Evolutionary conservation across 2,329 filamentous ascomycete genomes (phyloP).

Genomic region (Colletotrichum liaoningense): DNA sequence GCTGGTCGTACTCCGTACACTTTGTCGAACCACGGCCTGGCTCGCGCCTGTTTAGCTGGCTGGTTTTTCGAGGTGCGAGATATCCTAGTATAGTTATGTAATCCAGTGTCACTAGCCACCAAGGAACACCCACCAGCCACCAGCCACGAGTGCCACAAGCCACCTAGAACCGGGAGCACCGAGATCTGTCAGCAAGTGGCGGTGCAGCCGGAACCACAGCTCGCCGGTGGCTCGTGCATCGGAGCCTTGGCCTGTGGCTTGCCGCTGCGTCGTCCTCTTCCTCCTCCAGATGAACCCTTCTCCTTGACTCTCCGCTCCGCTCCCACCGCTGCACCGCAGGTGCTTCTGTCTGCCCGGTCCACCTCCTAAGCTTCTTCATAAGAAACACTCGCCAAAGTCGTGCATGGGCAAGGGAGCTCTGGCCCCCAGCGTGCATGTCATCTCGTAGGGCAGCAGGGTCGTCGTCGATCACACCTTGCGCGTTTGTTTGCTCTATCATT

Average conservation of each 20-base stretch:
- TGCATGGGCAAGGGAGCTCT: constrained; percentile 11
- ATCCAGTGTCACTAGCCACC: background rate
- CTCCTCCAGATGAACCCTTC: background rate
- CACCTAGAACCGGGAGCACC: background rate
- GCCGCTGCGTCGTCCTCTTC: background rate
- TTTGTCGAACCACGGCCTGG: background rate
- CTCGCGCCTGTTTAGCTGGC: background rate
- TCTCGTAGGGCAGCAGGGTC: background rate
- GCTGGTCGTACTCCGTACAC: background rate
- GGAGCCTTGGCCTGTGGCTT: background rate
- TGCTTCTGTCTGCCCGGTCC: background rate
- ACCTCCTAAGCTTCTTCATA: constrained; percentile 8
- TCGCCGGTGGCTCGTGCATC: background rate
- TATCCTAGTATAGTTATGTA: background rate
- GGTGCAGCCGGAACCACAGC: too few relatives aligned
- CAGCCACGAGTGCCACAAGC: too few relatives aligned
- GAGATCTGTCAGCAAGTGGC: background rate
- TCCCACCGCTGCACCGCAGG: background rate
- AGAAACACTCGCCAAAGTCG: background rate
- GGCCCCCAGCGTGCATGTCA: constrained; percentile 1
- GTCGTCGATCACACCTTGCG: background rate
- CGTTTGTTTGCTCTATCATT: background rate
- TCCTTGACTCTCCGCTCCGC: background rate
- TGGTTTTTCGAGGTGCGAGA: background rate
- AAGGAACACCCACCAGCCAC: background rate